These are phyloP conservation scores for Diaporthe sp. DNA, from an alignment of 2,329 filamentous ascomycete species.

Conservation along the genomic window DNA sequence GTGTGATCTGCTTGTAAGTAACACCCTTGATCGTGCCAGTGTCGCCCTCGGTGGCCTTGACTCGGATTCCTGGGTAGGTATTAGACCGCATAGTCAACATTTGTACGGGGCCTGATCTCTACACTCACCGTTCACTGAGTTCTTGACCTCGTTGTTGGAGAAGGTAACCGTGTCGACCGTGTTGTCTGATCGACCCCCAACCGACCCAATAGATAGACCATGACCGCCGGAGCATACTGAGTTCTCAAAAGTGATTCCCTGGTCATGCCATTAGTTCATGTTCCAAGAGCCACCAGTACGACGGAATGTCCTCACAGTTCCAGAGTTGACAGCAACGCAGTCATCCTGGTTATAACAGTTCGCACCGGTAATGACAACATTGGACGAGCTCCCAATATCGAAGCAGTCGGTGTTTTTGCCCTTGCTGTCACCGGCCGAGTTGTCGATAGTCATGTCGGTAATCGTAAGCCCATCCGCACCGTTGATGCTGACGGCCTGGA, in stretches of 20 bases:
- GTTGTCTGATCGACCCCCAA: constrained; percentile 67
- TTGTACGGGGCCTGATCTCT: neutral
- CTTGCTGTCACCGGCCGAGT: constrained; percentile 63
- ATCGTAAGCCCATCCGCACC: constrained; percentile 57
- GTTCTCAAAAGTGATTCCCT: constrained; percentile 52
- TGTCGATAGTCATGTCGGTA: constrained; percentile 66
- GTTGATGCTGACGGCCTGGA: constrained; percentile 64
- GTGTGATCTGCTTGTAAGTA: constrained; percentile 37
- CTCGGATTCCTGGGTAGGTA: constrained; percentile 29
- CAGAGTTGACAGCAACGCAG: constrained; percentile 70
- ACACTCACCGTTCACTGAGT: constrained; percentile 63
- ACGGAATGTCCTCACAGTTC: constrained; percentile 44
- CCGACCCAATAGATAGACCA: constrained; percentile 68
- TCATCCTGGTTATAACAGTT: constrained; percentile 70
- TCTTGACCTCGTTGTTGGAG: constrained; percentile 57
- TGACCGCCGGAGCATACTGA: constrained; percentile 62
- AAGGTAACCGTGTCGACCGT: constrained; percentile 64
- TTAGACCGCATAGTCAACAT: neutral
- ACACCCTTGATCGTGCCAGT: constrained; percentile 36
- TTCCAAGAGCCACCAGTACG: too few species aligned
- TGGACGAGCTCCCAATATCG: constrained; percentile 60
- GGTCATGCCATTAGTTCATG: neutral
- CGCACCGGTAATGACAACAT: constrained; percentile 63
- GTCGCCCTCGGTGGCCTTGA: constrained; percentile 37
- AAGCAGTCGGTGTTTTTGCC: constrained; percentile 68